phyloP scores from a whole-genome alignment of 495 filamentous ascomycete genomes.

The Parachaetomium inaequale region DNA sequence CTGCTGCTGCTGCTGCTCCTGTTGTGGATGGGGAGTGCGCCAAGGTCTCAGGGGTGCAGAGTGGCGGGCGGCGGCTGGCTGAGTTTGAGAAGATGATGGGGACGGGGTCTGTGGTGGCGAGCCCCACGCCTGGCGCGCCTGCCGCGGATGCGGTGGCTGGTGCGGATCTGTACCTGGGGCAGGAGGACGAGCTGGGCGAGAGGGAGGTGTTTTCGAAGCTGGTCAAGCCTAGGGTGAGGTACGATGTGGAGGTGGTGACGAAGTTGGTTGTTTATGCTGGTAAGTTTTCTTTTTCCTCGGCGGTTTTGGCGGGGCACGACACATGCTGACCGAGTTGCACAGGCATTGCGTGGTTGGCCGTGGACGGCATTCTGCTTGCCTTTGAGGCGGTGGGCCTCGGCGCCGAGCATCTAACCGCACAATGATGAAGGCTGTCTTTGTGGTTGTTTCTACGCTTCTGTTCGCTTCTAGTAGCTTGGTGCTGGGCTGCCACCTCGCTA shows the following conservation, averaged over 20 bases:
- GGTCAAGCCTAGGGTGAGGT: conserved; percentile 82
- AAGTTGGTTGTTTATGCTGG: conserved; percentile 94
- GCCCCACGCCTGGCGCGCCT: not conserved
- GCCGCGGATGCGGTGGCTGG: conserved; percentile 23
- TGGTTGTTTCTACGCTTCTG: not conserved
- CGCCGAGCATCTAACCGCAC: conserved; percentile 16
- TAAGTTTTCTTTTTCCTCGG: conserved; percentile 32
- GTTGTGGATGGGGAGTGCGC: conserved; percentile 27
- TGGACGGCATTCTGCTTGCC: conserved; percentile 61
- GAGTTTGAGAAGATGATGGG: conserved; percentile 72
- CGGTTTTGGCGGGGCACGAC: not conserved
- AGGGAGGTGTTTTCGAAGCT: conserved; percentile 81
- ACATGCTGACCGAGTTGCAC: not conserved
- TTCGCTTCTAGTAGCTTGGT: conserved; percentile 2
- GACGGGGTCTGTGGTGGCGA: conserved; percentile 44
- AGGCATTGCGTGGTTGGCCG: conserved; percentile 75
- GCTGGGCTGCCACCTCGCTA: not conserved
- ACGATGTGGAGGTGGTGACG: conserved; percentile 96
- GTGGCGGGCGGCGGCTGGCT: conserved; percentile 40
- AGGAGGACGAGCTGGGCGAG: conserved; percentile 56
- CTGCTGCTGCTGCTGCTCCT: too few species aligned
- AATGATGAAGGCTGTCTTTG: conserved; percentile 8
- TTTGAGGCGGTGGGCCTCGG: conserved; percentile 67
- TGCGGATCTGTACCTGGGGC: conserved; percentile 34
- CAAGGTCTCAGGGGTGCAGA: conserved; percentile 32